Base-by-base conservation (phyloP, 2,329 filamentous ascomycete genomes). In the Conoideocrella luteorostrata region DNA sequence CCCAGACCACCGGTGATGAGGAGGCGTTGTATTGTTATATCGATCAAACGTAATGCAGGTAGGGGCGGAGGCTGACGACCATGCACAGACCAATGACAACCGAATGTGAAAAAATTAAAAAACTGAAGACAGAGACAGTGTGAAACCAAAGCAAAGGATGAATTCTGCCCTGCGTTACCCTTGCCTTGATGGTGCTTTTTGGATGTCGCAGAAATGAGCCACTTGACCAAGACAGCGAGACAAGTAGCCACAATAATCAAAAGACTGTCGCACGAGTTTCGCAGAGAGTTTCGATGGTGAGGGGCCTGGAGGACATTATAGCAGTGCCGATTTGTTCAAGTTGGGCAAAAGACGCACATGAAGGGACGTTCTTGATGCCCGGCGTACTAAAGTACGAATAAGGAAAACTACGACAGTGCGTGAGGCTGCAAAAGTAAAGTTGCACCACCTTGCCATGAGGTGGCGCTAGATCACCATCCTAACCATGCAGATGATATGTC, bases 361-460 rank as follows among this genome's bases (percentile, higher is more conserved):
- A 20, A 23, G n/a, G 22, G 38, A 43, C 24, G 32, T 41, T 38
- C 39, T 18, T 29, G 30, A 28, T 43, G 34, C 33, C 44, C 43
- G 28, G 26, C 26, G n/a, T n/a, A 34, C 38, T 39, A 34, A 30
- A 22, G 41, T 26, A 12, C 20, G 20, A 47, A 47, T 15, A 45
- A 43, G 43, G 34, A 45, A 45, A 45, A 42, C 34, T 32, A 21
- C 40, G 37, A 43, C 34, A 39, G 23, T 45, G 42, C 42, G 38
- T 37, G 15, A 41, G 28, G 6, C 21, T 20, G 18, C 39, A 43
- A 48, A 48, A 48, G 46, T 36, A 48, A 48, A 43, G 30, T 39
- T 28, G 26, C 36, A 38, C 34, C 34, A 36, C 17, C 23, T n/a
- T 13, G 24, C 34, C 38, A 44, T 26, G 34, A 30, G 22, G 39